Conservation (phyloP, 306 rosid species). For the Castanea sativa region DNA sequence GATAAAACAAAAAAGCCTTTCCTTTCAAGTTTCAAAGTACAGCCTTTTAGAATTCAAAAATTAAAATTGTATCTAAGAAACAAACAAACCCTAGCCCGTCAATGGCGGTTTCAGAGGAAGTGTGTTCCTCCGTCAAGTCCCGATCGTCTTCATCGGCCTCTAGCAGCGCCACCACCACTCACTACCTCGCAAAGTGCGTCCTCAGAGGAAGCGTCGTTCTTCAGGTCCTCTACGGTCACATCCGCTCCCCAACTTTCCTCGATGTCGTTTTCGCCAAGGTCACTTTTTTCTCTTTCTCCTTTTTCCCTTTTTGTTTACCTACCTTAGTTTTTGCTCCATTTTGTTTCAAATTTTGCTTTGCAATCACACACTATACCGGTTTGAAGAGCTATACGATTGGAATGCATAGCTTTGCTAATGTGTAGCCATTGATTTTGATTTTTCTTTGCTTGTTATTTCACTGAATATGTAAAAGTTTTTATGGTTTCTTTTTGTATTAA, state of each 20-base stretch:
- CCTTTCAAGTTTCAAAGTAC: too few relatives aligned
- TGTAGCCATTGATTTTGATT: neutral
- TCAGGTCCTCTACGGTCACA: constrained; percentile 69
- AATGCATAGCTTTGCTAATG: neutral
- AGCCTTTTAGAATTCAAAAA: neutral
- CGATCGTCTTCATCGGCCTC: constrained; percentile 59
- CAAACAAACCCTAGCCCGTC: constrained; percentile 18
- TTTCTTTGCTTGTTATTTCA: too few relatives aligned
- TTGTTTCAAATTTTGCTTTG: neutral
- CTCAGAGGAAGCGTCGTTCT: constrained; percentile 83
- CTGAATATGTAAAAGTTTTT: too few relatives aligned
- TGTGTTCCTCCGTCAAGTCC: constrained; percentile 78
- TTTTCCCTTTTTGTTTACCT: neutral
- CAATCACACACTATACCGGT: neutral
- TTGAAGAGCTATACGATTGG: neutral
- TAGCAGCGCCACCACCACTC: constrained; percentile 28
- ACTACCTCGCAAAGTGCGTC: constrained; percentile 85
- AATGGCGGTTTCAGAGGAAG: constrained; percentile 94
- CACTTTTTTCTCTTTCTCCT: neutral
- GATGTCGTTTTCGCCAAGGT: constrained; percentile 92
- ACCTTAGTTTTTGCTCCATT: too few relatives aligned
- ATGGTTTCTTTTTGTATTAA: too few relatives aligned
- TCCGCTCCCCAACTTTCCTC: constrained; percentile 67
- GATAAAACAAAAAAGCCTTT: too few relatives aligned
- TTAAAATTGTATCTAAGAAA: neutral